These are phyloP conservation scores for Bipolaris victoriae DNA, from an alignment of 2,329 filamentous ascomycete species.

Conservation along the genomic window DNA sequence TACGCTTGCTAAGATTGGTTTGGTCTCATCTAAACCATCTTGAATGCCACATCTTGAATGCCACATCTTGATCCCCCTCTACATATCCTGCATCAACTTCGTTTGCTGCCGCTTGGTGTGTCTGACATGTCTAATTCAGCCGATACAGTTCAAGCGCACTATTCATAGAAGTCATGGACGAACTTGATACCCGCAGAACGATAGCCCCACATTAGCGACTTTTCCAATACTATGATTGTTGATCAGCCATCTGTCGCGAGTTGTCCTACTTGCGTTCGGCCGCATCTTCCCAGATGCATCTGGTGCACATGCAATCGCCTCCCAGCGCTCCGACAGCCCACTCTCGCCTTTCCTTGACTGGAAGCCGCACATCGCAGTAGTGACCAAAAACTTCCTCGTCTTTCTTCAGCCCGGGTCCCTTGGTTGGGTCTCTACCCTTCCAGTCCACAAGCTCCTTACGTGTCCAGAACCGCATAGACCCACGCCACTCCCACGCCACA, in stretches of 20 bases:
- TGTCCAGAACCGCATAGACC: conserved; percentile 73
- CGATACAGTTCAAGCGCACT: neutral
- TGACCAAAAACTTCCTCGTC: conserved; percentile 91
- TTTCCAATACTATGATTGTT: neutral
- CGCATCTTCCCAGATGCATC: conserved; percentile 74
- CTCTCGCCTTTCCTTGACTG: conserved; percentile 80
- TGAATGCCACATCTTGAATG: conserved; percentile 4
- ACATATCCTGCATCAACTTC: neutral
- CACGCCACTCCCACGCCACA: conserved; percentile 92
- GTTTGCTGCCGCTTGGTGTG: neutral
- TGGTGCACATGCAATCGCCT: conserved; percentile 83
- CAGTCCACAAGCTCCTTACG: conserved; percentile 64
- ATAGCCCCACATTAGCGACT: neutral
- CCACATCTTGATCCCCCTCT: neutral
- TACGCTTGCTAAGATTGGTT: neutral
- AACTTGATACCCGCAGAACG: neutral
- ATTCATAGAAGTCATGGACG: neutral
- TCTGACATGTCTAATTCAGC: neutral
- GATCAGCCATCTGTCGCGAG: neutral
- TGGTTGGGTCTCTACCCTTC: conserved; percentile 40
- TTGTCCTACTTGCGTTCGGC: conserved; percentile 6
- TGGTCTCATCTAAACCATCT: neutral
- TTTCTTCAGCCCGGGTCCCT: conserved; percentile 67
- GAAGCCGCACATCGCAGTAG: conserved; percentile 85
- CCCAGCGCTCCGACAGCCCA: conserved; percentile 89